Percentiles rank a stretch among this genome's conserved stretches.
Evolutionary conservation across 2,329 filamentous ascomycete species (phyloP).

Genomic region (Lecanicillium sp.): DNA sequence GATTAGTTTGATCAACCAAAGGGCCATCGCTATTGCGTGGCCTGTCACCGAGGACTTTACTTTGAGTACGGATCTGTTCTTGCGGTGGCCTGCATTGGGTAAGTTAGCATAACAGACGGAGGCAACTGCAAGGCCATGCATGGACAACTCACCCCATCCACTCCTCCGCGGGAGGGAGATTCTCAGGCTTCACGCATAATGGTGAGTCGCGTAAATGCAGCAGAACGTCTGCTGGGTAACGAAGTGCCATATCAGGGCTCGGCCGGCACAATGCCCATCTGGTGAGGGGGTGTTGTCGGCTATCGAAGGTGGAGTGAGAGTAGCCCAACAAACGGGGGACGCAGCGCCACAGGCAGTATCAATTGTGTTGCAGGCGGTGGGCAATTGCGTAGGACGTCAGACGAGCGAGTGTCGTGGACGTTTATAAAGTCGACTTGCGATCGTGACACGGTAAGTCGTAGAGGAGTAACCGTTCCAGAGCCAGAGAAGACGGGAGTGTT

Average conservation of each 20-base stretch:
- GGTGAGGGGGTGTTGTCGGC: not conserved
- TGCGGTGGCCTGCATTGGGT: conserved; percentile 30
- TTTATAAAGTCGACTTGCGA: conserved; percentile 1
- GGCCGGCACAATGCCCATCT: conserved; percentile 29
- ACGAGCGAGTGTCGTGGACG: not conserved
- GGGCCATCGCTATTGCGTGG: conserved; percentile 35
- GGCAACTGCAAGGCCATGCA: not conserved
- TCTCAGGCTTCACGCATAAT: conserved; percentile 70
- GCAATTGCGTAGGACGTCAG: not conserved
- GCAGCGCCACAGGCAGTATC: no score
- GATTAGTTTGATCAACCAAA: conserved; percentile 40
- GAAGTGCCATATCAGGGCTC: conserved; percentile 40
- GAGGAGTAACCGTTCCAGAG: not conserved
- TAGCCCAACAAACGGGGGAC: no score
- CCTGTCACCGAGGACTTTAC: conserved; percentile 35
- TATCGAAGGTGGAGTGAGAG: no score
- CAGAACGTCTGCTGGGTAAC: conserved; percentile 73
- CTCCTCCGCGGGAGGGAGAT: conserved; percentile 77
- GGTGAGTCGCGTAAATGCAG: conserved; percentile 72
- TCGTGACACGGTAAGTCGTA: not conserved
- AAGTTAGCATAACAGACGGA: conserved; percentile 8
- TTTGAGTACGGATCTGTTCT: conserved; percentile 37
- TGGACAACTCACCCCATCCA: conserved; percentile 78
- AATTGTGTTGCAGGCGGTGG: not conserved
- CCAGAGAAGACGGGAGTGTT: not conserved